These are phyloP conservation scores for Starmerella bombi DNA, from an alignment of 805 yeast genomes.

Conservation along the genomic window DNA sequence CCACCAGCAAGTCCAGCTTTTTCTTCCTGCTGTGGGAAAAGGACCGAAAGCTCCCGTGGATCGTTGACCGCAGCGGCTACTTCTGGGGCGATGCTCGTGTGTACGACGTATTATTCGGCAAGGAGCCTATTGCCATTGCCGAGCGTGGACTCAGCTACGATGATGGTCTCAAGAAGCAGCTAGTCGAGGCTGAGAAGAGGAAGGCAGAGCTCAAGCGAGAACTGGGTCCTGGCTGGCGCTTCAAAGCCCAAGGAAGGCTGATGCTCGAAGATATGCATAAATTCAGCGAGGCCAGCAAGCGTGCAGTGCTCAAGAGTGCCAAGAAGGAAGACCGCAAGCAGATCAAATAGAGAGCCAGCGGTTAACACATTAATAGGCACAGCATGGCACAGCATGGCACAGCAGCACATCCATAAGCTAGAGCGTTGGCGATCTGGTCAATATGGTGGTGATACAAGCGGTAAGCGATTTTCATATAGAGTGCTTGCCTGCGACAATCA, in stretches of 20 bases:
- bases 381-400: too few species aligned
- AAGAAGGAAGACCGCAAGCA: not conserved
- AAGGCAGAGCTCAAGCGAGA: conserved; percentile 39
- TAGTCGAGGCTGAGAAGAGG: conserved; percentile 37
- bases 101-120: conserved; percentile 68
- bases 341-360: not conserved
- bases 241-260: conserved; percentile 36
- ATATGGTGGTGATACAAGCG: too few species aligned
- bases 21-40: conserved; percentile 58
- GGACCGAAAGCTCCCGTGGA: conserved; percentile 47
- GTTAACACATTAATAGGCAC: too few species aligned
- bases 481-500: too few species aligned
- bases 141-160: conserved; percentile 57
- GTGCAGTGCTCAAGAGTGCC: conserved; percentile 15
- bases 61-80: conserved; percentile 74
- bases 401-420: too few species aligned
- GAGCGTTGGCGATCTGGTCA: too few species aligned
- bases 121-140: conserved; percentile 62
- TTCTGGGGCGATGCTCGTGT: conserved; percentile 90
- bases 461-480: too few species aligned
- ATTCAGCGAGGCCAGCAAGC: conserved; percentile 19
- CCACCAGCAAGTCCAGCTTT: conserved; percentile 59
- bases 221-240: conserved; percentile 49
- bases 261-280: conserved; percentile 34
- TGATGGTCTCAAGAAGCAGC: conserved; percentile 40